phyloP scores from a whole-genome alignment of 495 filamentous ascomycete genomes.

The Monascus purpureus region DNA sequence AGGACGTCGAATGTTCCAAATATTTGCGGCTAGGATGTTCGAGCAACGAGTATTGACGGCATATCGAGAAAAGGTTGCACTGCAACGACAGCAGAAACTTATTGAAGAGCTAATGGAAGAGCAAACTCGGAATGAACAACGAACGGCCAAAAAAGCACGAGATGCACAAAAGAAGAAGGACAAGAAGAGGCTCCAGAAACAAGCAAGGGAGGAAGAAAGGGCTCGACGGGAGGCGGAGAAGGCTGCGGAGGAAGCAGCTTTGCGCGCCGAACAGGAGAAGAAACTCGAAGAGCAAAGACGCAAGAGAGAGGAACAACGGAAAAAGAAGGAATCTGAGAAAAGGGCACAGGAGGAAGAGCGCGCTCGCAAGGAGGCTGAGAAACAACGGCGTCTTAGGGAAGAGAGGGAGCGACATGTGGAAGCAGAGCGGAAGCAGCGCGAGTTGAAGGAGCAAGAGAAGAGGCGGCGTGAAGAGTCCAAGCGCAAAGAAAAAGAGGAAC shows the following conservation, averaged over 20 bases:
- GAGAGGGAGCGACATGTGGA: conserved; percentile 73
- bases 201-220: conserved; percentile 79
- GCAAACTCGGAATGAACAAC: conserved; percentile 52
- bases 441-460: conserved; percentile 61
- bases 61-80: conserved; percentile 89
- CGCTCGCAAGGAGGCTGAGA: conserved; percentile 63
- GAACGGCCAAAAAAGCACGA: conserved; percentile 83
- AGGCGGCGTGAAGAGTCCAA: conserved; percentile 47
- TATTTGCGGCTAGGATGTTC: conserved; percentile 98
- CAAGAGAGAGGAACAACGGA: conserved; percentile 79
- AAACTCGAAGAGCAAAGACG: conserved; percentile 64
- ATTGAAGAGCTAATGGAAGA: conserved; percentile 88
- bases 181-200: conserved; percentile 70
- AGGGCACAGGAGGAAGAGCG: conserved; percentile 83
- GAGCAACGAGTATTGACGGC: conserved; percentile 95
- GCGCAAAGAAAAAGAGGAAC: conserved; percentile 57
- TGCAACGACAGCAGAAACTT: conserved; percentile 80
- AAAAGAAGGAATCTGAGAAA: conserved; percentile 84
- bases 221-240: conserved; percentile 76
- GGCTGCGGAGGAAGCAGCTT: conserved; percentile 75
- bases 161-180: conserved; percentile 90
- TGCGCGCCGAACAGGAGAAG: conserved; percentile 60
- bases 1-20: conserved; percentile 97
- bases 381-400: conserved; percentile 62
- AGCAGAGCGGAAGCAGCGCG: conserved; percentile 54